Evolutionary conservation across 2,329 filamentous ascomycete species (phyloP).

Genomic region (Neocucurbitaria cava): DNA sequence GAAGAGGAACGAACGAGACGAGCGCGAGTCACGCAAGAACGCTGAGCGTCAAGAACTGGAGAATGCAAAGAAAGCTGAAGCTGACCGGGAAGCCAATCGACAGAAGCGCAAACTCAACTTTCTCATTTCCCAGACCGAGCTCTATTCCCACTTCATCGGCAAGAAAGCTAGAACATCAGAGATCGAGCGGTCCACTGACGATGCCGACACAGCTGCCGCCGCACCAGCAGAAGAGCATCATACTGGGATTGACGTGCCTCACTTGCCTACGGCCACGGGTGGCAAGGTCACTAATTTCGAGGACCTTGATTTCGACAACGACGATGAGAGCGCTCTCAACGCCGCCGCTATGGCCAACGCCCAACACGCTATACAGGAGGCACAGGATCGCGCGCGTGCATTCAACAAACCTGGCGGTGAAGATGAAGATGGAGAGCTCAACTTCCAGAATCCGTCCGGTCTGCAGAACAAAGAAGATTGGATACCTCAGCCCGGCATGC

Average conservation of each 20-base stretch:
- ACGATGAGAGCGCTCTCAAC: constrained; percentile 82
- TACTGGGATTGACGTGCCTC: constrained; percentile 57
- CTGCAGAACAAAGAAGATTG: constrained; percentile 81
- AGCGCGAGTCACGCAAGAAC: constrained; percentile 90
- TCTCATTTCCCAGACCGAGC: constrained; percentile 96
- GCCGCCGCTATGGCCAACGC: constrained; percentile 93
- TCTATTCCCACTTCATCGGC: constrained; percentile 99
- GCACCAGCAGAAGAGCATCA: constrained; percentile 47
- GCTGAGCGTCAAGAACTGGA: constrained; percentile 96
- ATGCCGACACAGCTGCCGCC: constrained; percentile 61
- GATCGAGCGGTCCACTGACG: constrained; percentile 87
- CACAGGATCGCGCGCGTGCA: constrained; percentile 87
- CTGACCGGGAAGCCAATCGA: constrained; percentile 93
- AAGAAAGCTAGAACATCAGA: constrained; percentile 99
- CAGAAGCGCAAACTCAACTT: constrained; percentile 99
- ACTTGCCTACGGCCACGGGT: constrained; percentile 58
- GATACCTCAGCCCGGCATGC: constrained; percentile 90
- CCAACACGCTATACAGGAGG: constrained; percentile 92
- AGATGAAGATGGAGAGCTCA: constrained; percentile 89
- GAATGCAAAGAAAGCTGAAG: constrained; percentile 94
- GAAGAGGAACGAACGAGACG: constrained; percentile 98
- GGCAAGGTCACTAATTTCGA: constrained; percentile 91
- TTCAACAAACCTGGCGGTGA: constrained; percentile 74
- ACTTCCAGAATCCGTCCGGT: constrained; percentile 98
- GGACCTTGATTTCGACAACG: constrained; percentile 92